Evolutionary conservation across 2,329 filamentous ascomycete species (phyloP), one percentile per base, ranked within the genome.

Genomic region (Epichloe coenophiala): DNA sequence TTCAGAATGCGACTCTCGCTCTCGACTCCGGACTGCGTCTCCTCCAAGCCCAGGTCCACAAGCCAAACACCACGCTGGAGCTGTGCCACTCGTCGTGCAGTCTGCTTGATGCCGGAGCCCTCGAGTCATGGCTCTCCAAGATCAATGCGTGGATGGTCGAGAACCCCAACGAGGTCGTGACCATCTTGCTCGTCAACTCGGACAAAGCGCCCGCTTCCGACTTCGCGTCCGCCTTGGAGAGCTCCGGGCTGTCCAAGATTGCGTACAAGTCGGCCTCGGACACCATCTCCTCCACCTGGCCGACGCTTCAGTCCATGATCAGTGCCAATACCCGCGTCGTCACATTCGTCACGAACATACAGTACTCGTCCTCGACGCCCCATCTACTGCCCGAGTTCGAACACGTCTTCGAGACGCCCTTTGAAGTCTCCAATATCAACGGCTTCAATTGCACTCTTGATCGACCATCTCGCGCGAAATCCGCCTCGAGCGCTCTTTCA

Each of bases 151-250:
- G 86, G 86, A 74, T 90, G 70, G 77, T 82, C 60, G 63, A 62
- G 15, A 81, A 90, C 65, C 73, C 80, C 4, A 81, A 84, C 68
- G 86, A 90, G 52, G 85, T 90, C 17, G 80, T 90, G 21, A 90
- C 86, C 4, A 62, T 90, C 13, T 66, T 90, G 23, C 70, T 88
- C 41, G 84, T 88, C 58, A 88, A 88, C 69, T 78, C 78, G 3
- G 81, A 84, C 64, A 67, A 74, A 45, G 75, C 77, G 21, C 63
- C 71, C 1, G 74, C 77, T 6, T 63, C 73, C 0, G 71, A 77
- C 5, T 76, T 87, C 41, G 76, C 73, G 49, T 56, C 66, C 3
- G 69, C 72, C 43, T 84, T 81, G 51, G 67, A 77, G 49, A 60
- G 69, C 6, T 75, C 83, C 2, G 78, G 81, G 44, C 75, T 90